A percentile compares a stretch with the other conserved stretches of the same genome.
phyloP scores from a whole-genome alignment of 2,329 filamentous ascomycete genomes.

The Ophiostoma angusticollis region DNA sequence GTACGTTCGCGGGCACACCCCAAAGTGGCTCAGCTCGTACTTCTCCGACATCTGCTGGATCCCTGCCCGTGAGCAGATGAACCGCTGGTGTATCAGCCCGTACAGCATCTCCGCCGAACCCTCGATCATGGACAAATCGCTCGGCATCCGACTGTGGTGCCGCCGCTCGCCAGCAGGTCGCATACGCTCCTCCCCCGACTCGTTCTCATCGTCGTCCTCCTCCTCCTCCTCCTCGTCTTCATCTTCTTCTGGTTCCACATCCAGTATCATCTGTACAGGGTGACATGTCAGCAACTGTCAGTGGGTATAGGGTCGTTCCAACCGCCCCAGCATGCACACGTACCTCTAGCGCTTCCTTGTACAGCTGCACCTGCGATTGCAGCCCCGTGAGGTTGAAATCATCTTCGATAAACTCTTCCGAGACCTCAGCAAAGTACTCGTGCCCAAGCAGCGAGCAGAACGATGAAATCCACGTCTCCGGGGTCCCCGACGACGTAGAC shows the following conservation, averaged over 20 bases:
- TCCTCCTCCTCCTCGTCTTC: constrained; percentile 79
- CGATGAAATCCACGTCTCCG: constrained; percentile 94
- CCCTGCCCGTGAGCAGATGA: constrained; percentile 89
- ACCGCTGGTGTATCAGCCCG: constrained; percentile 94
- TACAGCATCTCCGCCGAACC: constrained; percentile 97
- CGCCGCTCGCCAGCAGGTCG: constrained; percentile 50
- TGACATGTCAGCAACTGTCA: not conserved
- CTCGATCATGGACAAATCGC: constrained; percentile 90
- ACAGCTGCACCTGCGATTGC: constrained; percentile 92
- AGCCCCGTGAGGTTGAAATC: constrained; percentile 97
- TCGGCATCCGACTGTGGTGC: constrained; percentile 73
- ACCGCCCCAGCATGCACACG: not conserved
- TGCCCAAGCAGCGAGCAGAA: constrained; percentile 93
- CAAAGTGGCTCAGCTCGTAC: constrained; percentile 94
- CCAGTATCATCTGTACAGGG: constrained; percentile 68
- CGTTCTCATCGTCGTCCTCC: constrained; percentile 60
- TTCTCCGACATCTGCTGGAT: constrained; percentile 99
- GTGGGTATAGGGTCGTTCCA: not conserved
- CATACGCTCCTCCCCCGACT: constrained; percentile 51
- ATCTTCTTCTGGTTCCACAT: constrained; percentile 92
- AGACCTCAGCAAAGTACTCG: constrained; percentile 98
- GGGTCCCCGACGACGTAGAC: constrained; percentile 48
- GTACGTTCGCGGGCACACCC: constrained; percentile 84
- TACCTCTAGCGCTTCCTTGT: constrained; percentile 92
- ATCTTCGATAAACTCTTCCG: constrained; percentile 98